Evolutionary conservation across 495 filamentous ascomycete species (phyloP), one percentile per base, ranked within the genome.

Genomic region (Aspergillus campestris): DNA sequence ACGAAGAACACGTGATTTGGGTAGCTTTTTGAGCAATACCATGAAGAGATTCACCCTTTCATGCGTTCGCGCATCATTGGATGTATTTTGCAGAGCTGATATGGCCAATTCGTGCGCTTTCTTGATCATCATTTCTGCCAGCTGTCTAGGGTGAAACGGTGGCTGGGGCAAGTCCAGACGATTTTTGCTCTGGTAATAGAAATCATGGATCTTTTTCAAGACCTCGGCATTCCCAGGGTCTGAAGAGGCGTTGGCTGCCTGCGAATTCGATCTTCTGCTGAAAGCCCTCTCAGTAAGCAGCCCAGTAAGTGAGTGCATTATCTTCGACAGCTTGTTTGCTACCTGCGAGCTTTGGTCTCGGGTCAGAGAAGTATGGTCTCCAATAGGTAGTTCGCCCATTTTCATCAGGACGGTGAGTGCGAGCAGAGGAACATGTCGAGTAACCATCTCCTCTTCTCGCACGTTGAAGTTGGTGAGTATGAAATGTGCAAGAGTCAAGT

Each of bases 381-480:
- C 30, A 4, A 56, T 45, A 27, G 52, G 54, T 1, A 69, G 38
- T 38, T 69, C 57, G 12, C 56, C 55, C 55, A 65, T 62, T 40
- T 71, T 82, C n/a, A 79, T 68, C 8, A 95, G 65, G 8, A 87
- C 64, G 8, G 82, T 75, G 10, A 95, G 58, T 11, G 78, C 77
- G 43, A 86, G 69, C 12, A 92, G 62, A 38, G 92, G 92, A 30
- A 87, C 82, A 65, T 99, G 92, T 3, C 84, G 65, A 28, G 84
- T 70, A 31, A 94, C 60, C 92, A 99, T 97, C 58, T 99, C 92
- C 59, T 97, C 91, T 61, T 97, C 92, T 40, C 82, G 80, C 31
- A 97, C 76, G 65, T 96, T 97, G 74, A 97, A 99, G 47, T 88
- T 80, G 4, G 77, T 69, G 47, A 96, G 67, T 34, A 95, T 81